These are phyloP conservation scores for Brassica rapa DNA, from an alignment of 345 rosid genomes.

Conservation along the genomic window DNA sequence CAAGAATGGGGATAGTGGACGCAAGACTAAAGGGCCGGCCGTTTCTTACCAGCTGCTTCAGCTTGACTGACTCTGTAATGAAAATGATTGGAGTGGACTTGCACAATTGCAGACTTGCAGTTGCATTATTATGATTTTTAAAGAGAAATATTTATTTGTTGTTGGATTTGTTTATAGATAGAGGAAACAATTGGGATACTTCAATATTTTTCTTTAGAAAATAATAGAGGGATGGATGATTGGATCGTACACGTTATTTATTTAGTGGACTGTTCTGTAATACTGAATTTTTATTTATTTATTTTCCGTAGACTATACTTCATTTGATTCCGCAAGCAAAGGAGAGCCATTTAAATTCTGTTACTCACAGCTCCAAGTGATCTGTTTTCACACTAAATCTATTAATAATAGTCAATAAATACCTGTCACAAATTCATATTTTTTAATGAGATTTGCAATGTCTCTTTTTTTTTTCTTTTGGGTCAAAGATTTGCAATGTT, in stretches of 20 bases:
- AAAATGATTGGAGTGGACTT: slow-evolving; percentile 46
- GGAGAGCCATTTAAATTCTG: slow-evolving; percentile 42
- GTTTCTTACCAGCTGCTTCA: slow-evolving; percentile 32
- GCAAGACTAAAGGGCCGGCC: slow-evolving; percentile 24
- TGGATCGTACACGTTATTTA: slow-evolving; percentile 39
- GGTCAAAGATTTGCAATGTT: background rate
- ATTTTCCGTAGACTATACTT: slow-evolving; percentile 30
- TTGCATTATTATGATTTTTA: slow-evolving; percentile 22
- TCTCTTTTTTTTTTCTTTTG: too few relatives aligned
- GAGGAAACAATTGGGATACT: slow-evolving; percentile 28
- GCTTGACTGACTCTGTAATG: slow-evolving; percentile 36
- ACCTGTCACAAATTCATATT: slow-evolving; percentile 8
- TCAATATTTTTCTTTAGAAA: background rate
- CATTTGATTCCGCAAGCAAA: slow-evolving; percentile 40
- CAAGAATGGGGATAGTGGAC: background rate
- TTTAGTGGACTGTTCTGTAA: slow-evolving; percentile 27
- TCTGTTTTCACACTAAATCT: slow-evolving; percentile 28
- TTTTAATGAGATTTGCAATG: background rate
- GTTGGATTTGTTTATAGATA: slow-evolving; percentile 38
- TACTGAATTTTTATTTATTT: background rate
- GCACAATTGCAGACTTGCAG: slow-evolving; percentile 9
- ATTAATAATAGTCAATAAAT: slow-evolving; percentile 9
- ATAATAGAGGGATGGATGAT: slow-evolving; percentile 21
- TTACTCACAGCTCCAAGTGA: slow-evolving; percentile 35
- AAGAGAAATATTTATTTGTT: slow-evolving; percentile 32